These are phyloP conservation scores for Zygoascus bituminiphila DNA, from an alignment of 805 yeast species.

Conservation along the genomic window DNA sequence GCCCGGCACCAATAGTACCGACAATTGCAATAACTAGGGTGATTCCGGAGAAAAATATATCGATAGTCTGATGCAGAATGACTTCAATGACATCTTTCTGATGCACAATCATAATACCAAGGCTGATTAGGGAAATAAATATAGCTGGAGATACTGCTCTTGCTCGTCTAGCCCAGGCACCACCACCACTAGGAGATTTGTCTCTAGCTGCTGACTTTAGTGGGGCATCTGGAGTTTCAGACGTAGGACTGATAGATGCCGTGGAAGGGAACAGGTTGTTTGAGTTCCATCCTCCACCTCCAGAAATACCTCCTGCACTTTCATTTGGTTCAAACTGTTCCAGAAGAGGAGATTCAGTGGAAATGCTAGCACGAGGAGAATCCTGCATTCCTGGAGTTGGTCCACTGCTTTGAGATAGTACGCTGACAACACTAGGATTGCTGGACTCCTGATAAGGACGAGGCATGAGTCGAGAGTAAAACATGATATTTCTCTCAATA, in stretches of 20 bases:
- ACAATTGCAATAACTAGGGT: neutral
- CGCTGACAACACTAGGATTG: neutral
- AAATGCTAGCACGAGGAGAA: neutral
- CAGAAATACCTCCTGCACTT: neutral
- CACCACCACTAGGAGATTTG: too few relatives aligned
- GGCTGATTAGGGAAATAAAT: conserved; percentile 13
- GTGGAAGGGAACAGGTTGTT: too few relatives aligned
- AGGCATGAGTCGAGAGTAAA: neutral
- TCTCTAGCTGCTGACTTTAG: too few relatives aligned
- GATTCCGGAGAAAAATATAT: conserved; percentile 9
- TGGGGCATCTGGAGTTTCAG: neutral
- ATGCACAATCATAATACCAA: conserved; percentile 15
- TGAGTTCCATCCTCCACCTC: neutral
- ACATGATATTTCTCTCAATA: neutral
- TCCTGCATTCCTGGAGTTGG: neutral
- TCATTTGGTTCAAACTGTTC: neutral
- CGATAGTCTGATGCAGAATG: conserved; percentile 10
- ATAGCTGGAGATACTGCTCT: conserved; percentile 14
- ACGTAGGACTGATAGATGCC: neutral
- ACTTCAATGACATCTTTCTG: conserved; percentile 14
- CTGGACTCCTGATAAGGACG: neutral
- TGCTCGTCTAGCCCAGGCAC: neutral
- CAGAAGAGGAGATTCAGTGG: neutral
- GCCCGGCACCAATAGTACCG: neutral
- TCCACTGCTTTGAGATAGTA: neutral